A percentile compares a stretch with the other conserved stretches of the same genome.
phyloP scores from a whole-genome alignment of 306 rosid species.

The Elaeagnus macrophylla region DNA sequence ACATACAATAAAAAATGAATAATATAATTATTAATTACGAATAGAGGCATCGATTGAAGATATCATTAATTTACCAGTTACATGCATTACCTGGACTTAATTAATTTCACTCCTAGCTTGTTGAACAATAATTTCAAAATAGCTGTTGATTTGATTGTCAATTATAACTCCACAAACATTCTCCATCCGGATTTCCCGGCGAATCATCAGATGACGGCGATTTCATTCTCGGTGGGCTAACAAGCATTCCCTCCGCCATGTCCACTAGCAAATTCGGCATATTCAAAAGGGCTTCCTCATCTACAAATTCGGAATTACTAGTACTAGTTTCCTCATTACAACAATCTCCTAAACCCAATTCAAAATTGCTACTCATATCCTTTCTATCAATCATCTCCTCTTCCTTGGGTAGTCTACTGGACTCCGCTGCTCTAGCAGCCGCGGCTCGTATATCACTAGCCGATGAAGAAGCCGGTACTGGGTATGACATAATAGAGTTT shows the following conservation, averaged over 20 bases:
- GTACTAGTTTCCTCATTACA: not conserved
- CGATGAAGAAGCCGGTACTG: constrained; percentile 58
- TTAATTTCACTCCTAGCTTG: no score
- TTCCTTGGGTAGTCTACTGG: constrained; percentile 9
- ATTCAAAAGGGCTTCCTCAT: constrained; percentile 35
- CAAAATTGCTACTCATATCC: no score
- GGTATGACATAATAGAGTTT: constrained; percentile 33
- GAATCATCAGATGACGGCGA: constrained; percentile 28
- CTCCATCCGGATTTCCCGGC: constrained; percentile 28
- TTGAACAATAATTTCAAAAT: no score
- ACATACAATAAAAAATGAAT: no score
- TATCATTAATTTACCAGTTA: no score
- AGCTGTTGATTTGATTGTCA: not conserved
- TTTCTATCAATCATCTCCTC: not conserved
- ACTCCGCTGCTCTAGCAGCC: constrained; percentile 65
- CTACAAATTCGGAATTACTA: constrained; percentile 20
- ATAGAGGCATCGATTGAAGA: no score
- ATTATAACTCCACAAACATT: constrained; percentile 33
- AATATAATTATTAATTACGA: no score
- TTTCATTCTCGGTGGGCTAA: constrained; percentile 38
- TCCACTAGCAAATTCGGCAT: constrained; percentile 45
- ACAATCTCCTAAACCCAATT: not conserved
- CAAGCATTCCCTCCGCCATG: constrained; percentile 52
- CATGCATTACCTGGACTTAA: no score
- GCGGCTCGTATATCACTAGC: constrained; percentile 62